Base-by-base conservation (phyloP, 2,329 filamentous ascomycete genomes). In the Pseudogymnoascus sp. region DNA sequence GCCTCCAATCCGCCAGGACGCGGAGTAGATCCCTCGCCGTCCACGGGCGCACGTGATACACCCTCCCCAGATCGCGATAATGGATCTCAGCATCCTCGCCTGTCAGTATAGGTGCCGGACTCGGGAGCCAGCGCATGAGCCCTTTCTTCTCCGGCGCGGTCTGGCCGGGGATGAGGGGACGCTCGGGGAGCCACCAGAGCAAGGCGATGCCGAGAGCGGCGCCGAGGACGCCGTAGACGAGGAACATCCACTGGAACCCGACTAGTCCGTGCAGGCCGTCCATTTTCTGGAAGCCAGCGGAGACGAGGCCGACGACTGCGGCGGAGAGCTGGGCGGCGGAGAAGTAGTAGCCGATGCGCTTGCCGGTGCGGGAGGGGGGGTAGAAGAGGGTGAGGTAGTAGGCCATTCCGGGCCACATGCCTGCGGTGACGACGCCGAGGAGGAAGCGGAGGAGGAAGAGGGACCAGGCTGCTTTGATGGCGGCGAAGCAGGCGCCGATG, bases 351-450 rank as follows among this genome's bases (percentile, higher is more conserved):
- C 92, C 92, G 66, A 96, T 95, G 39, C 92, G 84, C 77, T 94
- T 95, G 12, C 90, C 92, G 1, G 89, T 94, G 11, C 90, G 83
- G 5, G 89, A 90, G 0, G 92, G 91, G 5, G 92, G 92, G 71
- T 96, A 96, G 79, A 96, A 96, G 6, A 96, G 81, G 0, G 92
- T 95, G 55, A 96, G 80, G 71, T 96, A 96, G 74, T 94, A 94
- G 8, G 91, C 85, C 92, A 96, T 96, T 59, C 92, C 92, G 0
- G 92, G 92, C 92, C 92, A 96, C 88, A 96, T 92, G 55, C 92
- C 92, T 1, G 92, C 92, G 72, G 92, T 92, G 23, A 96, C 91
- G 12, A 94, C 82, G 58, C 92, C 92, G 5, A 96, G 83, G 9
- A 96, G 80, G 62, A 96, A 87, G 6, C 92, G 87, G 28, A 96